Conservation (phyloP, 2,329 filamentous ascomycete genomes). For the Pestalotiopsis sp. region DNA sequence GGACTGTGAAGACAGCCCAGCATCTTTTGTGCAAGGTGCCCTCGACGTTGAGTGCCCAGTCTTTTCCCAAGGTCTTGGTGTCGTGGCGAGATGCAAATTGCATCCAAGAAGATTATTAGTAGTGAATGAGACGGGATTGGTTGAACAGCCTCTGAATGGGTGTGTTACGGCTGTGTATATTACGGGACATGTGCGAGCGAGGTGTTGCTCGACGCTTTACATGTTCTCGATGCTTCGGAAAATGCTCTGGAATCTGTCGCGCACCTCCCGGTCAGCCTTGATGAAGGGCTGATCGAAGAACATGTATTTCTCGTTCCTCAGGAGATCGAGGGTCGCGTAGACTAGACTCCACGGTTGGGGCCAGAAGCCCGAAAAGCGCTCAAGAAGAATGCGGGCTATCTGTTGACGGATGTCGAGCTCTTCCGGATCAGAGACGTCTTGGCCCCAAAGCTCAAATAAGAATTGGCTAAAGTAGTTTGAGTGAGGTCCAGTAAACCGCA, state of each 20-base stretch:
- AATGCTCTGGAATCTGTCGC: constrained; percentile 13
- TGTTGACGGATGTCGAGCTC: constrained; percentile 84
- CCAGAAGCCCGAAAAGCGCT: constrained; percentile 84
- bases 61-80: neutral
- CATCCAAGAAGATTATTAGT: neutral
- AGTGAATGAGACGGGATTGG: neutral
- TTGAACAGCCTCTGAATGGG: neutral
- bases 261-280: constrained; percentile 83
- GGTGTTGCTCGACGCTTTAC: constrained; percentile 8
- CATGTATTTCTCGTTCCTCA: constrained; percentile 86
- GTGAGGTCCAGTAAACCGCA: constrained; percentile 84
- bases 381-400: constrained; percentile 83
- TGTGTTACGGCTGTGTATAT: neutral
- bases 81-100: neutral
- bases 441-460: constrained; percentile 81
- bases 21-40: neutral
- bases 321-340: constrained; percentile 81
- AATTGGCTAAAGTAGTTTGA: constrained; percentile 92
- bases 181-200: neutral
- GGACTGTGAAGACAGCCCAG: neutral
- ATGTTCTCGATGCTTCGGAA: constrained; percentile 13
- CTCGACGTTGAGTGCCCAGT: neutral
- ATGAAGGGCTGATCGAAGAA: constrained; percentile 95
- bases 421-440: constrained; percentile 71
- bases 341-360: constrained; percentile 96